phyloP scores from a whole-genome alignment of 805 yeast genomes.

The Teunomyces cretensis region DNA sequence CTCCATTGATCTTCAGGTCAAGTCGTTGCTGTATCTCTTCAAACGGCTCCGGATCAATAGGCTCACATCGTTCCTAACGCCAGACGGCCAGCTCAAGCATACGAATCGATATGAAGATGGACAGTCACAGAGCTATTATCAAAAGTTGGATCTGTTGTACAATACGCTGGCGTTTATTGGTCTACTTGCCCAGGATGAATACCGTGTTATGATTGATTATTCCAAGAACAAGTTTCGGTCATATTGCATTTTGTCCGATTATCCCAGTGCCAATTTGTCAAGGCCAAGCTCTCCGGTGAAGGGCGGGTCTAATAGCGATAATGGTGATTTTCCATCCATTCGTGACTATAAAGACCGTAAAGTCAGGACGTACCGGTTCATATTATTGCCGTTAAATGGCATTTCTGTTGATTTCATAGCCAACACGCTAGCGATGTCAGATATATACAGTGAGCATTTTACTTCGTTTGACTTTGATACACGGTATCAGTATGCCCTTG shows the following conservation, averaged over 20 bases:
- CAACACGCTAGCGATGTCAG: conserved; percentile 41
- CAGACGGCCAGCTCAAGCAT: conserved; percentile 18
- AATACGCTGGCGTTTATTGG: conserved; percentile 46
- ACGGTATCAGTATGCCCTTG: conserved; percentile 39
- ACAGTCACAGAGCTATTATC: conserved; percentile 4
- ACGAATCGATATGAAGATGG: conserved; percentile 6
- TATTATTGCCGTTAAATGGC: conserved; percentile 18
- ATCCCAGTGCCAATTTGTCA: conserved; percentile 35
- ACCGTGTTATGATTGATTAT: conserved; percentile 66
- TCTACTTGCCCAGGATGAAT: conserved; percentile 52
- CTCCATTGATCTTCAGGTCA: conserved; percentile 60
- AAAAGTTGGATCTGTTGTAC: conserved; percentile 56
- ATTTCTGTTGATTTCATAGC: conserved; percentile 19
- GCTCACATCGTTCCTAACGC: conserved; percentile 41
- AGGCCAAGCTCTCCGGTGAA: conserved; percentile 21
- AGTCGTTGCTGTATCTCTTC: conserved; percentile 57
- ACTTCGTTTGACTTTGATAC: conserved; percentile 34
- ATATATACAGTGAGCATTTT: conserved; percentile 57
- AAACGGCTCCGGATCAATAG: conserved; percentile 47
- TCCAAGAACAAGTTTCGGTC: conserved; percentile 65
- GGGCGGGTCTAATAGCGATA: conserved; percentile 7
- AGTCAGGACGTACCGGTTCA: conserved; percentile 20
- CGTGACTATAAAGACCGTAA: conserved; percentile 23
- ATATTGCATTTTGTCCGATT: conserved; percentile 51
- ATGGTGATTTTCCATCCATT: conserved; percentile 17